Evolutionary conservation across 225 moss, liverwort and hornwort species (phyloP).

Genomic region (Antitrichia curtipendula): DNA sequence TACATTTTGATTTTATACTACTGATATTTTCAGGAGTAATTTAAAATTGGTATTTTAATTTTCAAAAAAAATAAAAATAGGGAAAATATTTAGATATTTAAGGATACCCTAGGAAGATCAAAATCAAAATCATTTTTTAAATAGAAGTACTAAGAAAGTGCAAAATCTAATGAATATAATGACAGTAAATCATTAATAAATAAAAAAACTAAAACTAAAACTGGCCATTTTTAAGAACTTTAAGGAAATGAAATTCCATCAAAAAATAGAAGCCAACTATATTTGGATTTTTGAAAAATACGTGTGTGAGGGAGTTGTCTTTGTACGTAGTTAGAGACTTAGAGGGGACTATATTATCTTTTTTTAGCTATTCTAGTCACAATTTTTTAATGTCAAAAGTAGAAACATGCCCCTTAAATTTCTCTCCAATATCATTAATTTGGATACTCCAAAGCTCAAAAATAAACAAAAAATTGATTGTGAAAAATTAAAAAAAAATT

Average conservation of each 20-base stretch:
- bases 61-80: too few relatives aligned
- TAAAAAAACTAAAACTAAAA: not conserved
- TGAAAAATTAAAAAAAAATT: not conserved
- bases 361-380: accelerated
- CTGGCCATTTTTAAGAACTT: not conserved
- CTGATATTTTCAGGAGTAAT: not conserved
- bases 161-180: too few relatives aligned
- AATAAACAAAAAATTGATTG: not conserved
- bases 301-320: accelerated
- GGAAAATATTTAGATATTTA: too few relatives aligned
- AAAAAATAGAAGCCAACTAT: not conserved
- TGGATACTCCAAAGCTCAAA: not conserved
- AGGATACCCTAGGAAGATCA: too few relatives aligned
- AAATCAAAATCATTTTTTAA: too few relatives aligned
- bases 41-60: too few relatives aligned
- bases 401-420: not conserved
- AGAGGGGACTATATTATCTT: not conserved
- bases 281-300: not conserved
- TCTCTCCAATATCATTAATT: not conserved
- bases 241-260: not conserved
- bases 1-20: not conserved
- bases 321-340: accelerated
- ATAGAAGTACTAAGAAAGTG: too few relatives aligned
- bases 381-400: not conserved
- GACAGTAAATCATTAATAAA: too few relatives aligned